Conservation (phyloP, 2,329 filamentous ascomycete genomes). For the Ophiostoma angusticollis region DNA sequence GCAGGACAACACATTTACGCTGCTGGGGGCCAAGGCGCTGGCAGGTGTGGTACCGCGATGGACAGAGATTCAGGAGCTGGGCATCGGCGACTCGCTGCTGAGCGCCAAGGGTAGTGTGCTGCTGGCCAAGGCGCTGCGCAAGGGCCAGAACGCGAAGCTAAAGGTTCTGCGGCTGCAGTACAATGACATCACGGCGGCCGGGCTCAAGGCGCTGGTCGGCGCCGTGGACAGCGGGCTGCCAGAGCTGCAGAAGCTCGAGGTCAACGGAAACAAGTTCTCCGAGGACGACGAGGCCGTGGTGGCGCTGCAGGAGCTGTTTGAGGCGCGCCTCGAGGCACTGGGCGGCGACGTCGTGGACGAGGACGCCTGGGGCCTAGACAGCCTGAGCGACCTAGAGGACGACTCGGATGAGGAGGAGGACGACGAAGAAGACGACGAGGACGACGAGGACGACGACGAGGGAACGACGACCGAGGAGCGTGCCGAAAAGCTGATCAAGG, state of each 20-base stretch:
- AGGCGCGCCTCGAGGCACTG: constrained; percentile 62
- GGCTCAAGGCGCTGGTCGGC: constrained; percentile 56
- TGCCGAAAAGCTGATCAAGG: constrained; percentile 55
- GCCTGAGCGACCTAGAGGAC: constrained; percentile 74
- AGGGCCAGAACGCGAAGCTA: constrained; percentile 66
- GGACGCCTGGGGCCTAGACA: constrained; percentile 74
- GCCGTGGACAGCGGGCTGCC: constrained; percentile 59
- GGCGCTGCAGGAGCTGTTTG: constrained; percentile 56
- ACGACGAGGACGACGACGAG: constrained; percentile 45
- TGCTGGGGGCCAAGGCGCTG: constrained; percentile 64
- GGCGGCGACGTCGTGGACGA: constrained; percentile 57
- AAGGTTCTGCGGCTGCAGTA: constrained; percentile 77
- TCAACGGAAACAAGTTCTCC: constrained; percentile 91
- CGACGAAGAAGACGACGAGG: constrained; percentile 54
- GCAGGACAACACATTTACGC: constrained; percentile 95
- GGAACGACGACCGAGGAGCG: constrained; percentile 44
- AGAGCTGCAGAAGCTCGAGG: constrained; percentile 68
- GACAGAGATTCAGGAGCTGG: constrained; percentile 67
- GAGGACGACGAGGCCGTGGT: constrained; percentile 69
- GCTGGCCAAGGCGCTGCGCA: constrained; percentile 58
- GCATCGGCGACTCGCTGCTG: constrained; percentile 78
- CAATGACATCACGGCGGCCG: constrained; percentile 79
- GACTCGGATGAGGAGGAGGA: constrained; percentile 58
- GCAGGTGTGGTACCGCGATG: constrained; percentile 63
- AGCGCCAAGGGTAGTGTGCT: constrained; percentile 62